phyloP scores from a whole-genome alignment of 805 yeast species.

The Candida suzukii region DNA sequence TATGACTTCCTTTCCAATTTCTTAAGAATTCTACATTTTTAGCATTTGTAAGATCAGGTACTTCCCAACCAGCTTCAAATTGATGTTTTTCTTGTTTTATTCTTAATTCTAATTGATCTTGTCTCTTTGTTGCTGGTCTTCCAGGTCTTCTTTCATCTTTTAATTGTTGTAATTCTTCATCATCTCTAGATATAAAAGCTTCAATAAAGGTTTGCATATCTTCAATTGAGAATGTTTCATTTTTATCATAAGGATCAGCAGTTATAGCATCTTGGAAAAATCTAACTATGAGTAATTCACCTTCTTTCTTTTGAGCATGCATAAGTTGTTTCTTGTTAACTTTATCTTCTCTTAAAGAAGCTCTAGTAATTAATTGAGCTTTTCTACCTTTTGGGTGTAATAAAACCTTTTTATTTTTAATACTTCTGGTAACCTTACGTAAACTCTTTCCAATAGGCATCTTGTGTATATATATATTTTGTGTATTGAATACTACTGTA shows the following conservation, averaged over 20 bases:
- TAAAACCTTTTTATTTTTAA: conserved; percentile 46
- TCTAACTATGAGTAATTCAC: conserved; percentile 50
- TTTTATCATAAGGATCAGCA: conserved; percentile 29
- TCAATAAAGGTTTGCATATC: conserved; percentile 59
- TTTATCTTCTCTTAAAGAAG: conserved; percentile 78
- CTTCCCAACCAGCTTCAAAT: conserved; percentile 57
- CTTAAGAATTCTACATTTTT: conserved; percentile 53
- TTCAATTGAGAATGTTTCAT: conserved; percentile 38
- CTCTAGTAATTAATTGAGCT: conserved; percentile 75
- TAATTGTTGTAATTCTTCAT: conserved; percentile 64
- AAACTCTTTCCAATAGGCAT: conserved; percentile 71
- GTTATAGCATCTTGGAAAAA: conserved; percentile 56
- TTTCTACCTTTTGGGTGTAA: conserved; percentile 88
- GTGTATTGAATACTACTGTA: too few species aligned
- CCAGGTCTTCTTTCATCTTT: conserved; percentile 71
- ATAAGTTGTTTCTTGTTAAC: conserved; percentile 51
- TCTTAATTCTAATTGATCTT: conserved; percentile 56
- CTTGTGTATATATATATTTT: not conserved
- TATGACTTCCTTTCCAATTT: conserved; percentile 77
- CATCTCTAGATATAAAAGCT: conserved; percentile 59
- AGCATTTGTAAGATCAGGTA: conserved; percentile 65
- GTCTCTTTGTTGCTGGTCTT: conserved; percentile 72
- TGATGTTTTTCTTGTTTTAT: conserved; percentile 54
- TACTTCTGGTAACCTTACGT: conserved; percentile 54
- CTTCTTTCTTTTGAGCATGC: conserved; percentile 51